Base-by-base conservation (phyloP, 768 basidiomycete species). In the Pleurotus tuoliensis region DNA sequence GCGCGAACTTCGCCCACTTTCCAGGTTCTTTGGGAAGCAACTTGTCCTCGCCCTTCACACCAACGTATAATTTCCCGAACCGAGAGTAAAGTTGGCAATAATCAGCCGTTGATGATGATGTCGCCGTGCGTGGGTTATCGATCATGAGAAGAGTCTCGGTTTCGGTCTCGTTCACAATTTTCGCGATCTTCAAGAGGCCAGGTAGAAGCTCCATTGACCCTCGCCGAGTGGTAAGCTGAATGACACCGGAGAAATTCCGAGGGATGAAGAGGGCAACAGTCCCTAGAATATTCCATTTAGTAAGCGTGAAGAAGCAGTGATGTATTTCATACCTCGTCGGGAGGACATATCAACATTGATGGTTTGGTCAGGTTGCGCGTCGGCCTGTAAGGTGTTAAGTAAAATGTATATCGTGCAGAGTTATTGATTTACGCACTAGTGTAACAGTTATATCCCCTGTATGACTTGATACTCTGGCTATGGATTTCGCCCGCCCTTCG, bases 1-100 rank as follows among this genome's bases (percentile, higher is more conserved):
- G 59, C 38, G 70, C 69, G 40, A 78, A 53, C 60, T 69, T 73
- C 60, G 73, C 64, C 78, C 77, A 78, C 46, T 80, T 69, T 5
- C 76, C 72, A 45, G 62, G 58, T 43, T 66, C 64, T 27, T 65
- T 61, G 20, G 58, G 58, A 16, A 65, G 59, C 38, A 69, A 71
- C 15, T 57, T 70, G 59, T 82, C 80, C 55, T 65, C 63, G 11
- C 74, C 76, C 49, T 70, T 71, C 48, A 81, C 57, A 24, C 80
- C 79, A 6, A 82, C 64, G n/a, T 74, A 61, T 34, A 81, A 59
- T 47, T 68, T 71, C 11, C 79, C 79, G 40, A 59, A 64, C 16
- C 67, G 67, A 15, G 76, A 66, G 24, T 51, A 63, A 24, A 79
- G 59, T 47, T 74, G 69, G 61, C 78, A 77, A 48, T 73, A 75